Evolutionary conservation across 208 protist species (phyloP), one percentile per base, ranked within the genome.

Genomic region (Crithidia fasciculata): DNA sequence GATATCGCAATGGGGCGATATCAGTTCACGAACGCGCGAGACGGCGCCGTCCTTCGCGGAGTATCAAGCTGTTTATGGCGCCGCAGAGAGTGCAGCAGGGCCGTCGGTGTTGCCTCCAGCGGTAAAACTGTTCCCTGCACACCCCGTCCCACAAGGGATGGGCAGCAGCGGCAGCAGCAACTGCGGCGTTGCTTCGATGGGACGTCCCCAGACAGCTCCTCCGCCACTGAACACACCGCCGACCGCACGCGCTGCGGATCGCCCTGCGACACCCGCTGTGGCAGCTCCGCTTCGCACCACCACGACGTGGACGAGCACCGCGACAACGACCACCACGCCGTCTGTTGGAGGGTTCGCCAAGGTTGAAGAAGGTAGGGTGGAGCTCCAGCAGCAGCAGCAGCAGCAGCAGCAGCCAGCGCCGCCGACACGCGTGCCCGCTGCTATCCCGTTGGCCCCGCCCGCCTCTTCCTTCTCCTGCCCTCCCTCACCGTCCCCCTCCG

Each of bases 401-500:
- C 18, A 6, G 13, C 50, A n/a, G 40, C 53, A 12, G 9, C 61
- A 28, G 43, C 36, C 13, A 36, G 5, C 37, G 8, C 4, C 5
- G n/a, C 41, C 41, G 59, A 19, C 59, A 16, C 10, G 12, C 28
- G n/a, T 16, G 2, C n/a, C 52, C 13, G 50, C 28, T 41, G 12
- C 36, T 49, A 60, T 54, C n/a, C 53, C 55, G 6, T 43, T 49
- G 3, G 5, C 41, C 28, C 16, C 53, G 16, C 18, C 67, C 19
- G 44, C 60, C 18, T 6, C 16, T 0, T 8, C 10, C 45, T 8
- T 44, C 45, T 62, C 61, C 7, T n/a, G n/a, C 43, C 49, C 58
- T 40, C n/a, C 45, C 7, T 73, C 57, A 12, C 50, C 47, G 52
- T 56, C 66, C 4, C 43, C 71, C 8, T 50, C 43, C 0, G 57